phyloP scores from a whole-genome alignment of 75 land plant species.

The Picea glauca region DNA sequence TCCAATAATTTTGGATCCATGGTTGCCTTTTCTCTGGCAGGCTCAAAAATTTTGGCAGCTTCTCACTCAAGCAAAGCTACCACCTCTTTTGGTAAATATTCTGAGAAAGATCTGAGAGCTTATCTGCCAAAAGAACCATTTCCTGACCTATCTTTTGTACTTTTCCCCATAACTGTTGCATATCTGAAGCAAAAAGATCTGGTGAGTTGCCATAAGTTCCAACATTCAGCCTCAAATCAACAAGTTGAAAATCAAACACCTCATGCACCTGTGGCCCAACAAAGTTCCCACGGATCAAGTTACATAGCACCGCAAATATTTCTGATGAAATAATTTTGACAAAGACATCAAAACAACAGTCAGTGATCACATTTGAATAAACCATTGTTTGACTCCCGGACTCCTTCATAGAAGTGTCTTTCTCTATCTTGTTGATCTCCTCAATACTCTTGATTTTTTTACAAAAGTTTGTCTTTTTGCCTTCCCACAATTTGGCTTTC shows the following conservation, averaged over 20 bases:
- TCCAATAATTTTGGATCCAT: neutral
- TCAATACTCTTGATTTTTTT: neutral
- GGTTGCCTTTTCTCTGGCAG: neutral
- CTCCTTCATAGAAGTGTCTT: neutral
- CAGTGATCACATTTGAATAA: slow-evolving; percentile 5
- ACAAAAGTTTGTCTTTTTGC: neutral
- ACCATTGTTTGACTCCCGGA: neutral
- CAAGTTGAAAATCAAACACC: neutral
- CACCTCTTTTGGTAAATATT: neutral
- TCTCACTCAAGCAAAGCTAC: neutral
- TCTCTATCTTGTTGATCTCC: neutral
- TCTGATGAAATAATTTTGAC: slow-evolving; percentile 9
- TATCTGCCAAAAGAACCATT: neutral
- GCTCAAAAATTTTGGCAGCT: neutral
- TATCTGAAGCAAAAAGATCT: neutral
- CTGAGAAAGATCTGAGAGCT: neutral
- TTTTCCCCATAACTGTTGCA: neutral
- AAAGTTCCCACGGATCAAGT: neutral
- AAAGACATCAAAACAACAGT: slow-evolving; percentile 10
- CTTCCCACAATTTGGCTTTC: neutral
- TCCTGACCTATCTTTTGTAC: neutral
- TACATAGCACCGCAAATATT: no score
- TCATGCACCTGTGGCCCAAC: neutral
- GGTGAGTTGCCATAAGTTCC: neutral
- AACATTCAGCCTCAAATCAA: neutral